Percentiles rank a stretch among this genome's conserved stretches.
These are phyloP conservation scores for Suhomyces panamericanus DNA, from an alignment of 1,139 yeast species.

Conservation along the genomic window DNA sequence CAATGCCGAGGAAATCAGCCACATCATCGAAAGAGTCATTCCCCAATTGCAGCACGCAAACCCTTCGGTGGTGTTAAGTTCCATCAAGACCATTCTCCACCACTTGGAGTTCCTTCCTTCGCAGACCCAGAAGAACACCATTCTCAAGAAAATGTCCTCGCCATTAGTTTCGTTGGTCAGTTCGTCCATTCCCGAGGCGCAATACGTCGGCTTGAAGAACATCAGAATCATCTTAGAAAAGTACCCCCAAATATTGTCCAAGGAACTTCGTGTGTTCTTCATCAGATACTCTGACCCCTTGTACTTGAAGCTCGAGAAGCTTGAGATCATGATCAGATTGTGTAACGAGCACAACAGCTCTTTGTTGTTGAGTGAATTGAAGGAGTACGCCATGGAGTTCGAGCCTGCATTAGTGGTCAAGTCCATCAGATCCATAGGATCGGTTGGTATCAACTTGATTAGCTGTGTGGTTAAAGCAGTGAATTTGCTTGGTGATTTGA, in stretches of 20 bases:
- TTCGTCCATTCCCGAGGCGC: slow-evolving; percentile 88
- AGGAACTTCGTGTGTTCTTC: slow-evolving; percentile 87
- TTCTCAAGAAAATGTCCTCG: slow-evolving; percentile 78
- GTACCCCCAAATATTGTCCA: slow-evolving; percentile 75
- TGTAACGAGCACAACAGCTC: slow-evolving; percentile 72
- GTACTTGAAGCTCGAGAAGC: slow-evolving; percentile 86
- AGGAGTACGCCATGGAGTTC: slow-evolving; percentile 92
- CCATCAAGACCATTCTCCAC: slow-evolving; percentile 78
- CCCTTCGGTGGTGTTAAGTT: slow-evolving; percentile 88
- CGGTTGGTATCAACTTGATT: slow-evolving; percentile 78
- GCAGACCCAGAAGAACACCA: slow-evolving; percentile 34
- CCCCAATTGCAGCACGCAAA: slow-evolving; percentile 98
- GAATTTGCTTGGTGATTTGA: slow-evolving; percentile 69
- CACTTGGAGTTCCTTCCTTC: slow-evolving; percentile 58
- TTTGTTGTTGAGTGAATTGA: slow-evolving; percentile 75
- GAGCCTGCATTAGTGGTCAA: slow-evolving; percentile 86
- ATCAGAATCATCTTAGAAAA: slow-evolving; percentile 87
- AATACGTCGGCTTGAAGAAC: slow-evolving; percentile 90
- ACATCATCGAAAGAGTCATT: slow-evolving; percentile 84
- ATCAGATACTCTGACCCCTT: slow-evolving; percentile 94
- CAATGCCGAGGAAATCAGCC: slow-evolving; percentile 68
- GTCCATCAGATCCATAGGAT: slow-evolving; percentile 82
- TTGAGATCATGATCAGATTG: slow-evolving; percentile 85
- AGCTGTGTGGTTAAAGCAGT: slow-evolving; percentile 67
- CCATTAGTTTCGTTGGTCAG: slow-evolving; percentile 89